Base-by-base conservation (phyloP, 805 yeast species). In the Metschnikowia bowlesiae region DNA sequence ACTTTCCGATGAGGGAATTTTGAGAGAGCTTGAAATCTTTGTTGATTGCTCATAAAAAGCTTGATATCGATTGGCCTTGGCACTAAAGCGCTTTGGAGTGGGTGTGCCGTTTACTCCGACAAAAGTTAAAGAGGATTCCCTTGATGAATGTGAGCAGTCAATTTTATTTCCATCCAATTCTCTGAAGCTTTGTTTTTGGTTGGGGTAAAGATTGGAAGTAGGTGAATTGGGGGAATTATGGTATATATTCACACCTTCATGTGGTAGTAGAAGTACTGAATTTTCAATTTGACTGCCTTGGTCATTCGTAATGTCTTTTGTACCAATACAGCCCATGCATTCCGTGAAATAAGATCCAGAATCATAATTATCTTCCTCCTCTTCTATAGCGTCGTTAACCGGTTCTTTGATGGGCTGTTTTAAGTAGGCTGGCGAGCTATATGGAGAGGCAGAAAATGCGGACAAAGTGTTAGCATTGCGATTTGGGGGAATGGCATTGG, bases 61-160 rank as follows among this genome's bases (percentile, higher is more conserved):
- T 58, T 78, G 80, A 53, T 76, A 78, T 45, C 81, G 63, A 30
- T 62, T 64, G 1, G 81, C 81, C 46, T 72, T 69, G 14, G 80
- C 80, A 33, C 64, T 72, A 13, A 69, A 70, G 57, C 66, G 66
- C 59, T 65, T 66, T 1, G 54, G 52, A 4, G 62, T 49, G 2
- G 67, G 63, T 1, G 63, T 60, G 6, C 47, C 49, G 10, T 40
- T 51, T 8, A 48, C 44, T 3, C 47, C 46, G 8, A 47, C 35
- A 14, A 39, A 48, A n/a, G 47, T 47, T 6, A 55, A 55, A 36
- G 51, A 46, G 0, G 72, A 68, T 29, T 66, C 69, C 43, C 60
- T 61, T 1, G 74, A 67, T 0, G 73, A 64, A 46, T 67, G 68
- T 1, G 74, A 70, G 10, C 56, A 37, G 3, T 69, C 74, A 26